A percentile compares a stretch with the other conserved stretches of the same genome.
Conservation (phyloP, 2,329 filamentous ascomycete genomes). For the Talaromyces sp. region DNA sequence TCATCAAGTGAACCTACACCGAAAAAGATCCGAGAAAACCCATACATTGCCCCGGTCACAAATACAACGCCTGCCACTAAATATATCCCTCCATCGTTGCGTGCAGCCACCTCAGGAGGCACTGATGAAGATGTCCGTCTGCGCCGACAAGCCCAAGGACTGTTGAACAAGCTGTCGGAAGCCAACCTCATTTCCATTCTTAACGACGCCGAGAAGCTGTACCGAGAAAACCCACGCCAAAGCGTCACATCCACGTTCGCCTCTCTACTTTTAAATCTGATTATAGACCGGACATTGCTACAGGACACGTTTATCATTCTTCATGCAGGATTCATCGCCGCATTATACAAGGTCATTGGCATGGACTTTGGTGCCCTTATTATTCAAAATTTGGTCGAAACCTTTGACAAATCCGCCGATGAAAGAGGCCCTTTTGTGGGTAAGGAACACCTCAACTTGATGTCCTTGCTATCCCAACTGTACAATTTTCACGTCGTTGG, state of each 20-base stretch:
- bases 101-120: slow-evolving; percentile 58
- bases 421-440: slow-evolving; percentile 34
- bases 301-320: slow-evolving; percentile 88
- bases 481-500: slow-evolving; percentile 90
- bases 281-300: slow-evolving; percentile 72
- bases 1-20: slow-evolving; percentile 20
- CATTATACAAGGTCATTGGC: slow-evolving; percentile 80
- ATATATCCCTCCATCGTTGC: slow-evolving; percentile 85
- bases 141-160: slow-evolving; percentile 75
- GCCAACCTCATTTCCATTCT: slow-evolving; percentile 83
- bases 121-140: slow-evolving; percentile 65
- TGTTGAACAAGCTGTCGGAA: slow-evolving; percentile 90
- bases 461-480: slow-evolving; percentile 77
- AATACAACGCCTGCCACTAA: slow-evolving; percentile 48
- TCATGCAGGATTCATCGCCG: slow-evolving; percentile 82
- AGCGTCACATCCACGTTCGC: slow-evolving; percentile 78
- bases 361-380: slow-evolving; percentile 86
- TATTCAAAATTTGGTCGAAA: slow-evolving; percentile 70
- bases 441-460: slow-evolving; percentile 70
- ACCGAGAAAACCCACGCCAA: slow-evolving; percentile 78
- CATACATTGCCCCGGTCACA: slow-evolving; percentile 70
- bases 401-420: slow-evolving; percentile 65
- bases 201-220: slow-evolving; percentile 75
- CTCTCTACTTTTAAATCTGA: slow-evolving; percentile 70
- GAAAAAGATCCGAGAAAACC: slow-evolving; percentile 67